A percentile compares a stretch with the other conserved stretches of the same genome.
phyloP scores from a whole-genome alignment of 345 rosid genomes.

The Balakata baccata region DNA sequence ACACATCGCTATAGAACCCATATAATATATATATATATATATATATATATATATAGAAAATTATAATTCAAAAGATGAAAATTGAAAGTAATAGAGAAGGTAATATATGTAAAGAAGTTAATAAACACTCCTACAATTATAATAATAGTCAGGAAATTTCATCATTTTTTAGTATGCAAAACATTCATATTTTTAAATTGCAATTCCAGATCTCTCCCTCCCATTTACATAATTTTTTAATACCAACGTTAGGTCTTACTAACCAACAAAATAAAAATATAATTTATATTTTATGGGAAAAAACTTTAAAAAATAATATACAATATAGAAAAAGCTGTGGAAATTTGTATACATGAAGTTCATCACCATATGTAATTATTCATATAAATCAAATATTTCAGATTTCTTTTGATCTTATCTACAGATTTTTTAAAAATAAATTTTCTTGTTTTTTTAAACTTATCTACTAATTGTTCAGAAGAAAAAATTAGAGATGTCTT shows the following conservation, averaged over 20 bases:
- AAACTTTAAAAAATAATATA: slow-evolving; percentile 3
- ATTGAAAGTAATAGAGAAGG: no score
- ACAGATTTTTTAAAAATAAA: slow-evolving; percentile 7
- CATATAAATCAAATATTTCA: neutral
- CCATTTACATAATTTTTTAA: slow-evolving; percentile 20
- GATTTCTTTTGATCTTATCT: slow-evolving; percentile 52
- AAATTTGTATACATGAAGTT: slow-evolving; percentile 44
- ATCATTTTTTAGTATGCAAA: neutral
- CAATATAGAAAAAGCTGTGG: slow-evolving; percentile 24
- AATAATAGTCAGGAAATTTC: neutral
- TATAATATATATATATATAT: no score
- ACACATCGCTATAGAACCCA: no score
- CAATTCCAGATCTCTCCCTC: slow-evolving; percentile 19
- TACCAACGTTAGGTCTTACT: slow-evolving; percentile 47
- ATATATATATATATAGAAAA: no score
- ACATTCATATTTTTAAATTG: neutral
- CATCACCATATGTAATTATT: slow-evolving; percentile 29
- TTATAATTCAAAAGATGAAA: no score
- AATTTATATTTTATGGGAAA: slow-evolving; percentile 24
- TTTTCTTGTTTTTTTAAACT: slow-evolving; percentile 26
- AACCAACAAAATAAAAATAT: slow-evolving; percentile 34
- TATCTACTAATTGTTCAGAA: slow-evolving; percentile 10
- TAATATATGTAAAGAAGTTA: no score
- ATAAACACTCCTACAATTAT: no score
- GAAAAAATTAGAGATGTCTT: slow-evolving; percentile 31